phyloP scores from a whole-genome alignment of 441 rosid species.

The Cnidoscolus chayamansa region DNA sequence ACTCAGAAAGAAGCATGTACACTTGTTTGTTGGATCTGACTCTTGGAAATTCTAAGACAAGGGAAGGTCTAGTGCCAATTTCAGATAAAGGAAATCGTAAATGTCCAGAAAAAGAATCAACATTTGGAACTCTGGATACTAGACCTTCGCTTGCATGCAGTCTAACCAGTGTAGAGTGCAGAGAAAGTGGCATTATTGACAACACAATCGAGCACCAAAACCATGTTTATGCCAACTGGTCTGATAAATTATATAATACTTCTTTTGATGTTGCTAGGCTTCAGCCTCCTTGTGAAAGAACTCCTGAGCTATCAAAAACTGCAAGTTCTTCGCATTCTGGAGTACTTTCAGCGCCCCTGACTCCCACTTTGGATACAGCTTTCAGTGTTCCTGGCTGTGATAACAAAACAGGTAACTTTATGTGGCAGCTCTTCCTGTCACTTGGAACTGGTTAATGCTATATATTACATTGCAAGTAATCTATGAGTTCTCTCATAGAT shows the following conservation, averaged over 20 bases:
- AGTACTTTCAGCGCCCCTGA: neutral
- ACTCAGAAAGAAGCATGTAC: conserved; percentile 5
- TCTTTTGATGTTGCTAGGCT: neutral
- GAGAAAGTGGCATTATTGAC: neutral
- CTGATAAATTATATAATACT: neutral
- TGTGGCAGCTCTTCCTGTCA: neutral
- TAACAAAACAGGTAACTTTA: neutral
- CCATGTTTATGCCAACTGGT: neutral
- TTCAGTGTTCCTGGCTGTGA: neutral
- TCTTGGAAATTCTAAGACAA: conserved; percentile 13
- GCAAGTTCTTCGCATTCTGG: neutral
- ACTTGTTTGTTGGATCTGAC: conserved; percentile 17
- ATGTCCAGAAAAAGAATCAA: neutral
- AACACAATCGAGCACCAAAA: neutral
- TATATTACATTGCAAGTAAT: neutral
- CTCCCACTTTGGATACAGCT: conserved; percentile 9
- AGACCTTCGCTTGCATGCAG: neutral
- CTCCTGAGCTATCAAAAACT: neutral
- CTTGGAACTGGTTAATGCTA: no score
- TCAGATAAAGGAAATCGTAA: neutral
- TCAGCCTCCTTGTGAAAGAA: conserved; percentile 14
- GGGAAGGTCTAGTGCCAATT: conserved; percentile 4
- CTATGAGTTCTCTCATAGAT: neutral
- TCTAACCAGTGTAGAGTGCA: neutral
- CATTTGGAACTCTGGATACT: neutral